phyloP scores from a whole-genome alignment of 169 alveolate genomes.

The Babesia gibsoni region DNA sequence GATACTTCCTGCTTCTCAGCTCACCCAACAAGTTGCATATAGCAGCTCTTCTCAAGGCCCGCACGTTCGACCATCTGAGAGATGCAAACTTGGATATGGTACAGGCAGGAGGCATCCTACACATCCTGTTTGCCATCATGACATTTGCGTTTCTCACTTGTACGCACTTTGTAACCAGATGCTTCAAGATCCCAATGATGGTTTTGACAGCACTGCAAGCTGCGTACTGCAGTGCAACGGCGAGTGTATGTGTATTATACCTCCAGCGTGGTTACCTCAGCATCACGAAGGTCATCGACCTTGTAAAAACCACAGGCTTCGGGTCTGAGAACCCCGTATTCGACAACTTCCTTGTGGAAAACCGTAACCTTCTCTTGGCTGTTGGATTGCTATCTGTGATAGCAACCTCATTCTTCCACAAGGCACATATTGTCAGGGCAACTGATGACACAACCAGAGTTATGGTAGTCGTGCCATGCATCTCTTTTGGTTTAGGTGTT shows the following conservation, averaged over 20 bases:
- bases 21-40: conserved; percentile 51
- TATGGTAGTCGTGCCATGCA: conserved; percentile 57
- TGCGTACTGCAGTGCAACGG: conserved; percentile 54
- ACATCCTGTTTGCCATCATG: conserved; percentile 24
- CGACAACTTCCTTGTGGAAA: conserved; percentile 40
- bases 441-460: conserved; percentile 36
- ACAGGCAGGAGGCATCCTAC: conserved; percentile 57
- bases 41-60: conserved; percentile 15
- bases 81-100: conserved; percentile 41
- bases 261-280: conserved; percentile 46
- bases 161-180: conserved; percentile 40
- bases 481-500: conserved; percentile 50
- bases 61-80: conserved; percentile 19
- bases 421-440: conserved; percentile 52
- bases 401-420: conserved; percentile 54
- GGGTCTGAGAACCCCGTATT: background rate
- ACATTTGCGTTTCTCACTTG: conserved; percentile 38
- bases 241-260: conserved; percentile 34
- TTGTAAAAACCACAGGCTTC: conserved; percentile 5
- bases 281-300: conserved; percentile 11
- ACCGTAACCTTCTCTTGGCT: conserved; percentile 28
- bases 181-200: conserved; percentile 54
- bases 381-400: conserved; percentile 46
- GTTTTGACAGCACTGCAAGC: conserved; percentile 42
- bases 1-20: conserved; percentile 39